Base-by-base conservation (phyloP, 208 protist species). In the Balamuthia mandrillaris region DNA sequence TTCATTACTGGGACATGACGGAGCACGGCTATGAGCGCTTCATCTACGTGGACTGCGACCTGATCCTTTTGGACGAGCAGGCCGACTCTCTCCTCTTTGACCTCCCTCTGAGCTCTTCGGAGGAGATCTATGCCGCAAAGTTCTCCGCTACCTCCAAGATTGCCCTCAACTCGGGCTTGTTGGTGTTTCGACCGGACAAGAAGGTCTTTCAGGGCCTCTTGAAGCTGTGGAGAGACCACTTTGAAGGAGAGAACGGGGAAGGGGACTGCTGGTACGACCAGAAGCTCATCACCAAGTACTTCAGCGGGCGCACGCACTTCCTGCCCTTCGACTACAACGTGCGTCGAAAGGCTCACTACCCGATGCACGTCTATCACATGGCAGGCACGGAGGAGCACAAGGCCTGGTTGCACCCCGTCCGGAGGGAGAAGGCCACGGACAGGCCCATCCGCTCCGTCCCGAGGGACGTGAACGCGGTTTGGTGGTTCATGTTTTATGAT, bases 1-100 rank as follows among this genome's bases (percentile, higher is more conserved):
- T 75, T n/a, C 49, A 75, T 31, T 33, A 18, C 18, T 75, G 65
- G 65, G 49, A 75, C 42, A 75, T 75, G 65, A 75, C 65, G 7
- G 21, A 75, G 42, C n/a, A n/a, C n/a, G n/a, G n/a, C n/a, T 75
- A 47, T 41, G 65, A 75, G 27, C 16, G 27, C 16, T 54, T 77
- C 24, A 24, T 77, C 3, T 77, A 77, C 47, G 29, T 77, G n/a
- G 66, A 77, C 29, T 77, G 66, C 33, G 66, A 77, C 14, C 18
- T 77, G 18, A 77, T 77, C 42, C 7, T 77, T 31, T 44, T 77
- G 4, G 66, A 52, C 66, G 52, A 77, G 42, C 27, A 54, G 0
- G 66, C 45, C 33, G 66, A 77, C n/a, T n/a, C n/a, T n/a, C n/a
- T n/a, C 3, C 14, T 77, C n/a, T 77, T 77, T 35, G 66, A 77